Conservation (phyloP, 768 basidiomycete species). For the Calocybe gangraenosa region DNA sequence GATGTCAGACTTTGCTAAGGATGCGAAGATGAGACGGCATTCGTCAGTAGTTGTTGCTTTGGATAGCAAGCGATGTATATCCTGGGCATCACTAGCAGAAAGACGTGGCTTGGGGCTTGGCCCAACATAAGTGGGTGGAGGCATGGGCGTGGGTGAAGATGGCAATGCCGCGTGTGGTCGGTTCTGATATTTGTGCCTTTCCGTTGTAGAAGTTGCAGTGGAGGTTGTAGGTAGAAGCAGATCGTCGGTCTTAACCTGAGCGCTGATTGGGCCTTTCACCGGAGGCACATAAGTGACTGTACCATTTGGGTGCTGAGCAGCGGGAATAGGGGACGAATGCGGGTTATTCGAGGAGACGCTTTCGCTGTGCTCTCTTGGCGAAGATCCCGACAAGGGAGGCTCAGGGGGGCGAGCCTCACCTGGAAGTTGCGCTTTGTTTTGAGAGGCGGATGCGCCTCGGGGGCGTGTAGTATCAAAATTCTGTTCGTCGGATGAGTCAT, state of each 20-base stretch:
- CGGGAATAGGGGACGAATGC: neutral
- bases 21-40: slow-evolving; percentile 81
- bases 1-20: slow-evolving; percentile 60
- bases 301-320: neutral
- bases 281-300: neutral
- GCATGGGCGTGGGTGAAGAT: slow-evolving; percentile 14
- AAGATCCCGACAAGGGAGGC: neutral
- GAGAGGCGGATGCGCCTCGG: slow-evolving; percentile 23
- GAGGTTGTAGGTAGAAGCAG: no score
- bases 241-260: slow-evolving; percentile 1
- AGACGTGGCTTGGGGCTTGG: slow-evolving; percentile 20
- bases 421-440: slow-evolving; percentile 20
- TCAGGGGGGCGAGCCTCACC: slow-evolving; percentile 1
- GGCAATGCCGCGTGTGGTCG: slow-evolving; percentile 3
- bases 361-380: slow-evolving; percentile 5
- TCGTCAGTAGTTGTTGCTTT: slow-evolving; percentile 75
- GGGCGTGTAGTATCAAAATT: slow-evolving; percentile 18
- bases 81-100: slow-evolving; percentile 45
- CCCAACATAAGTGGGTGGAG: slow-evolving; percentile 14
- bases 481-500: slow-evolving; percentile 36
- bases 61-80: slow-evolving; percentile 64
- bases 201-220: neutral
- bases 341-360: slow-evolving; percentile 10
- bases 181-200: slow-evolving; percentile 5
- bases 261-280: neutral